Conservation (phyloP, 306 rosid species). For the Casuarina equisetifolia region DNA sequence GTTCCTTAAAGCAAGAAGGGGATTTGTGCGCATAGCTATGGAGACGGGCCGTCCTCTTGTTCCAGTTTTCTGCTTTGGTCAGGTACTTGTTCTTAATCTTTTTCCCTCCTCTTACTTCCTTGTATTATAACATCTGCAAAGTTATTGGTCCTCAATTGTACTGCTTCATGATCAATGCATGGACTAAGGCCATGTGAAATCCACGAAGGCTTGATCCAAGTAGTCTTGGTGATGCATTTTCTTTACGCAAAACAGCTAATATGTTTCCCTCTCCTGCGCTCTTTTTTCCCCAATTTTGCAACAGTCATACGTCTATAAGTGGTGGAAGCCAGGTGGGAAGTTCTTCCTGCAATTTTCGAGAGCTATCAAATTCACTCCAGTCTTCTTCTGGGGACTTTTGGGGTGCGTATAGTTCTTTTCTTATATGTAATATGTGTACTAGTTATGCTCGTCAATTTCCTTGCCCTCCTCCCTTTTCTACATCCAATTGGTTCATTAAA, state of each 20-base stretch:
- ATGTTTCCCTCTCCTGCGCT: constrained; percentile 7
- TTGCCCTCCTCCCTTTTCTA: constrained; percentile 9
- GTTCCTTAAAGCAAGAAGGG: constrained; percentile 75
- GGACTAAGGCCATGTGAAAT: no score
- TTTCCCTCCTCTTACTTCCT: neutral
- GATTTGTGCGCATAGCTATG: constrained; percentile 87
- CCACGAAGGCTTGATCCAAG: no score
- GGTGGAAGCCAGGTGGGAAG: constrained; percentile 94
- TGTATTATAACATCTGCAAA: constrained; percentile 5
- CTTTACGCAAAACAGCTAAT: constrained; percentile 24
- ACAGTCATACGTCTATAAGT: constrained; percentile 71
- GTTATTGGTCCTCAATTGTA: neutral
- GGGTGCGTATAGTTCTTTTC: constrained; percentile 55
- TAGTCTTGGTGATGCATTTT: neutral
- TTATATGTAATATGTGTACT: neutral
- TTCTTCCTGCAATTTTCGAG: constrained; percentile 59
- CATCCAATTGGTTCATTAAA: neutral
- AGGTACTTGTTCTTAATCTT: constrained; percentile 44
- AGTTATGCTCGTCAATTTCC: neutral
- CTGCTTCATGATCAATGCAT: neutral
- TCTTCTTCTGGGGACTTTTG: constrained; percentile 80
- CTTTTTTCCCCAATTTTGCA: constrained; percentile 24
- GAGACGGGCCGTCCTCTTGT: constrained; percentile 80
- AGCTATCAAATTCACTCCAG: constrained; percentile 75
- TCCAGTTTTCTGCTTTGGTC: constrained; percentile 94